Evolutionary conservation across 106 monocot species (phyloP).

Genomic region (Dendrobium nobile): DNA sequence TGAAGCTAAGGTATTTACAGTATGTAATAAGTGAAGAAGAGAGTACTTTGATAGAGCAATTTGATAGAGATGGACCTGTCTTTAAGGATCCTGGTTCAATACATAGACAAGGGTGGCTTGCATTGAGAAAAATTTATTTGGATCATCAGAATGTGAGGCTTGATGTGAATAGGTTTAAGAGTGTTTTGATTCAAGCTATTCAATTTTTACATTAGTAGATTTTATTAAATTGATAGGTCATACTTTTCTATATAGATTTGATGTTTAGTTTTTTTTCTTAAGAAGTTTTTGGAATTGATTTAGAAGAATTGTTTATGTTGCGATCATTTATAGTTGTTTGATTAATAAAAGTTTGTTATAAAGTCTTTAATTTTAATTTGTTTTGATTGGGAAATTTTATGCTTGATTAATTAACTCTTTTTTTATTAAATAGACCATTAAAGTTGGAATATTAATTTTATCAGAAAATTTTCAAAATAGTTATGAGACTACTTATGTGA

Average conservation of each 20-base stretch:
- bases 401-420: no score
- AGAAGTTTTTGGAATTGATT: background rate
- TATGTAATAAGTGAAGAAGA: constrained; percentile 45
- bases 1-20: constrained; percentile 54
- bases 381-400: no score
- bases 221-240: background rate
- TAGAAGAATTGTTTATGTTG: background rate
- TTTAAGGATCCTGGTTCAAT: constrained; percentile 47
- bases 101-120: constrained; percentile 36
- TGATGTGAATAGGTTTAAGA: constrained; percentile 25
- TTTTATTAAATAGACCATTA: no score
- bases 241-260: no score
- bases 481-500: no score
- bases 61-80: constrained; percentile 50
- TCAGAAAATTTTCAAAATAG: no score
- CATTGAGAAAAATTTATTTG: constrained; percentile 30
- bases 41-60: constrained; percentile 45
- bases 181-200: constrained; percentile 23
- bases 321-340: no score
- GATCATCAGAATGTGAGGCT: constrained; percentile 43
- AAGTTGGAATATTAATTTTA: no score
- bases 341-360: no score
- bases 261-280: background rate
- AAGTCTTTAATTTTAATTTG: no score
- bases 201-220: constrained; percentile 5